These are phyloP conservation scores for Takashimella tepidaria DNA, from an alignment of 1,284 basidiomycete genomes.

Conservation along the genomic window DNA sequence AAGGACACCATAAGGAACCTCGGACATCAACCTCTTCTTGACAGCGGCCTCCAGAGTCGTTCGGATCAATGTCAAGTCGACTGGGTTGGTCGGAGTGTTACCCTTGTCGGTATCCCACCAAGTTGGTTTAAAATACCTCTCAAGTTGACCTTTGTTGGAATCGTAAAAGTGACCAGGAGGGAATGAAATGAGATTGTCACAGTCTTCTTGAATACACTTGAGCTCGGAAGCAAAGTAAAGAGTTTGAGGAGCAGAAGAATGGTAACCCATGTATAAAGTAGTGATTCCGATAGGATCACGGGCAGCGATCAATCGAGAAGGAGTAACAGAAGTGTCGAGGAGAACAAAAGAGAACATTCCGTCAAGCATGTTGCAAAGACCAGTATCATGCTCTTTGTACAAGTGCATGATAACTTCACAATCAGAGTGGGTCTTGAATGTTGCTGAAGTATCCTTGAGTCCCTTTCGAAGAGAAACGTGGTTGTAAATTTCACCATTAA, in stretches of 20 bases:
- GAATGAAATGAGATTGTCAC: constrained; percentile 92
- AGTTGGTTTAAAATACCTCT: constrained; percentile 74
- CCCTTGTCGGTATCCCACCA: constrained; percentile 77
- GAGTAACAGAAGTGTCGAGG: constrained; percentile 84
- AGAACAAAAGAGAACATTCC: constrained; percentile 99
- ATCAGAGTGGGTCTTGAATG: constrained; percentile 97
- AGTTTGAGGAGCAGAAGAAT: constrained; percentile 73
- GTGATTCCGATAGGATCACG: constrained; percentile 98
- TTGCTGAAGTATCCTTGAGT: constrained; percentile 58
- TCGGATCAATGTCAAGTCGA: constrained; percentile 67
- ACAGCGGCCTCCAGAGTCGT: constrained; percentile 88
- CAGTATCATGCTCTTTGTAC: constrained; percentile 74
- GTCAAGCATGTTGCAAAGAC: constrained; percentile 73
- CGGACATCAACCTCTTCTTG: constrained; percentile 90
- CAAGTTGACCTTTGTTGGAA: constrained; percentile 67
- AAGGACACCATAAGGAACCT: constrained; percentile 97
- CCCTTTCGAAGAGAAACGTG: constrained; percentile 74
- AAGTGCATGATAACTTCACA: constrained; percentile 96
- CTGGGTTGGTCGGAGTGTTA: constrained; percentile 58
- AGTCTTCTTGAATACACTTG: constrained; percentile 87
- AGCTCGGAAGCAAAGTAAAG: constrained; percentile 95
- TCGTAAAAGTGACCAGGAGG: constrained; percentile 96
- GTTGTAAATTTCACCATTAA: constrained; percentile 99
- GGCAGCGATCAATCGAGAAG: constrained; percentile 86
- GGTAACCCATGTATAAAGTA: constrained; percentile 94